Base-by-base conservation (phyloP, 179 eudicot genomes). In the Heliamphora pulchella region DNA sequence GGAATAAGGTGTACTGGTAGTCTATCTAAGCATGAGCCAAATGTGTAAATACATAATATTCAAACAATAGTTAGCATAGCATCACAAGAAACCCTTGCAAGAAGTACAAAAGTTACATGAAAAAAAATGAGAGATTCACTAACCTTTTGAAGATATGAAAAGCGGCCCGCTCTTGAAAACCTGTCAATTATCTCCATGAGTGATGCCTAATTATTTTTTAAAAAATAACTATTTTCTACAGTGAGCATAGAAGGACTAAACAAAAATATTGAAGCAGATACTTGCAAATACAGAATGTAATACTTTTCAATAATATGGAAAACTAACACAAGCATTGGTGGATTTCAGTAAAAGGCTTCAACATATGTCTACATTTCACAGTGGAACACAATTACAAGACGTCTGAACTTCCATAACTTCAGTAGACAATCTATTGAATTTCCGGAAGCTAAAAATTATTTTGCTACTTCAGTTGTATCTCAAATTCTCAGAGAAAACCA, bases 111-210 rank as follows among this genome's bases (percentile, higher is more conserved):
- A 15, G 8, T 46, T 10, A 22, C 44, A 61, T 63, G 48, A 39
- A 66, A 57, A 57, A 51, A 78, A 66, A 41, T 44, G 51, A 48
- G 80, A 54, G 8, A 15, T 48, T 15, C 43, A 83, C 92, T 80
- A n/a, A 96, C 99, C 99, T 96, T 94, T 96, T 53, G 99, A 96
- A 31, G 99, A 94, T 86, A 94, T 96, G 86, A 96, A 91, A 54
- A 96, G 94, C 1, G 98, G 97, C 79, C 99, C 99, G 64, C 98
- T 96, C 87, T 94, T 96, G 83, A 92, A 92, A 65, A 96, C 96
- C 99, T 96, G 93, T 75, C 76, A 78, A 82, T 64, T 22, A 54
- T 59, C 80, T 46, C 50, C 41, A 13, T 61, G 51, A 48, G 57
- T 80, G 53, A 10, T 31, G 8, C 20, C 78, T 72, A 14, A 4